Base-by-base conservation (phyloP, 306 rosid species). In the Alnus glutinosa region DNA sequence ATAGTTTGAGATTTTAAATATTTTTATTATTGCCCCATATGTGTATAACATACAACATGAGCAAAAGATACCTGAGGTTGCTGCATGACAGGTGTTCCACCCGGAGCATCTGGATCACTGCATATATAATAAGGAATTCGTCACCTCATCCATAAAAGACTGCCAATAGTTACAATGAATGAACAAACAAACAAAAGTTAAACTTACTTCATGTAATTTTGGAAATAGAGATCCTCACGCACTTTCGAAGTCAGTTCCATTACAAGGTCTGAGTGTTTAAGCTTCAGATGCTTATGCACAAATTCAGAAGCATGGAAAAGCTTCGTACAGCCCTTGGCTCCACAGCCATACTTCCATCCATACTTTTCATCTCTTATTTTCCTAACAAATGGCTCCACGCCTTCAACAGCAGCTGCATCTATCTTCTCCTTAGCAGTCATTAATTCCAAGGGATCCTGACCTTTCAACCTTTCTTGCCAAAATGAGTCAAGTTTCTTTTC, bases 291-390 rank as follows among this genome's bases (percentile, higher is more conserved):
- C 80, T 96, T 96, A 78, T 90, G 91, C 79, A 96, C 99, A 89
- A 90, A 96, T 81, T 96, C 99, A 59, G 99, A 79, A 50, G 98
- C 99, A 86, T 96, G 99, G 79, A 96, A 96, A 71, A 96, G 97
- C 90, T 96, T 96, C 14, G 99, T 96, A 90, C 99, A 96, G 51
- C 99, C 97, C 89, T 91, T 96, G 46, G 99, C 99, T 82, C 99
- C 99, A 85, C 99, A 96, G 44, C 99, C 99, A 93, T 93, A 96
- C 83, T 96, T 96, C 99, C 99, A 96, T 75, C 99, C 99, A 86
- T 93, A 96, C 83, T 93, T 96, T 75, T 96, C 99, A 91, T 96
- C 99, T 86, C 99, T 91, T 73, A 96, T 96, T 85, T 96, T 96
- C 67, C 99, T 86, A 37, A 96, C 94, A 79, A 75, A 89, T 49